phyloP scores from a whole-genome alignment of 192 early-diverging fungal genomes.

The Mortierella claussenii region DNA sequence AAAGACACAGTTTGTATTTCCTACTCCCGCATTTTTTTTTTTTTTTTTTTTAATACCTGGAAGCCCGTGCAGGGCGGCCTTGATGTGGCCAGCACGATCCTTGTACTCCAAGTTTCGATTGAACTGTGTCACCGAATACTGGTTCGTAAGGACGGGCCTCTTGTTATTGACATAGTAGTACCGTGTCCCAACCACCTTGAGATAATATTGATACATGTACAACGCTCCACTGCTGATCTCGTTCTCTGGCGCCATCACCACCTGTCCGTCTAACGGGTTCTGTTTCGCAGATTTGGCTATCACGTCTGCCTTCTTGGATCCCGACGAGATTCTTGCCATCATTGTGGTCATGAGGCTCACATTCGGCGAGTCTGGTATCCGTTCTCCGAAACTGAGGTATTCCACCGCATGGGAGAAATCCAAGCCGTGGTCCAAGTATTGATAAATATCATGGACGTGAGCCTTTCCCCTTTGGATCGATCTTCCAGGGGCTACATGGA shows the following conservation, averaged over 20 bases:
- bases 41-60: neutral
- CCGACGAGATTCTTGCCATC: too few species aligned
- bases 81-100: constrained; percentile 22
- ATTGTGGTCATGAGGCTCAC: too few species aligned
- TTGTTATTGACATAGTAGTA: constrained; percentile 77
- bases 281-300: too few species aligned
- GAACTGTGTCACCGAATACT: constrained; percentile 94
- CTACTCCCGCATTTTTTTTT: too few species aligned
- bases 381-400: constrained; percentile 83
- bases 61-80: too few species aligned
- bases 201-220: constrained; percentile 89
- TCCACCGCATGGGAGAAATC: constrained; percentile 89
- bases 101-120: constrained; percentile 65
- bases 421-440: constrained; percentile 70
- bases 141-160: constrained; percentile 83
- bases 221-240: too few species aligned
- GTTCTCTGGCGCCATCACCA: constrained; percentile 12
- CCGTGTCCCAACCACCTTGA: constrained; percentile 93
- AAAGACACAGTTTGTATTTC: too few species aligned
- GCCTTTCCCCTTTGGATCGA: constrained; percentile 73
- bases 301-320: too few species aligned
- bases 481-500: constrained; percentile 93
- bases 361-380: constrained; percentile 41
- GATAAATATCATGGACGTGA: constrained; percentile 83
- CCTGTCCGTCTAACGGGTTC: constrained; percentile 71